A percentile compares a stretch with the other conserved stretches of the same genome.
Conservation (phyloP, 257 asterid genomes). For the Nicotiana undulata region DNA sequence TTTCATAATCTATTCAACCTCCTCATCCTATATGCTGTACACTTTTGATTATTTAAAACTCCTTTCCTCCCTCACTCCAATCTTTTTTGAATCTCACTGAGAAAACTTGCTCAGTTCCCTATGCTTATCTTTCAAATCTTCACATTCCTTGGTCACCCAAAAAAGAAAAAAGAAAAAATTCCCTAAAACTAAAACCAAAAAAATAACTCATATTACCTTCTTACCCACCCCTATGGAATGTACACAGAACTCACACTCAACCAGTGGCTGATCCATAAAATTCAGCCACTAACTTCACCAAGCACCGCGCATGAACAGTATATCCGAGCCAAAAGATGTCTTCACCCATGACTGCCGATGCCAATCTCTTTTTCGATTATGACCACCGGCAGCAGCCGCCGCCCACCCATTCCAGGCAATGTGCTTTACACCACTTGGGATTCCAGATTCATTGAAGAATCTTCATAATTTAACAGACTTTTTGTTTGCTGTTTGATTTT, state of each 20-base stretch:
- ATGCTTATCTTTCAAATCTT: constrained; percentile 47
- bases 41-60: constrained; percentile 46
- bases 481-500: neutral
- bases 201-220: constrained; percentile 13
- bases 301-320: neutral
- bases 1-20: constrained; percentile 22
- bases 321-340: neutral
- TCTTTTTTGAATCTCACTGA: constrained; percentile 36
- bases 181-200: constrained; percentile 9
- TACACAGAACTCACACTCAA: constrained; percentile 40
- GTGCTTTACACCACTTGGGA: constrained; percentile 1
- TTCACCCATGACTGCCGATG: neutral
- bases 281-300: constrained; percentile 37
- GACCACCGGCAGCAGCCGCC: neutral
- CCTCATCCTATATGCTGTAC: constrained; percentile 53
- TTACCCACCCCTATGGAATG: constrained; percentile 24
- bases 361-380: neutral
- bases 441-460: constrained; percentile 28
- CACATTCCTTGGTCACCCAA: constrained; percentile 26
- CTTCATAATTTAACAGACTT: neutral
- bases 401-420: neutral
- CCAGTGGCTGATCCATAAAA: constrained; percentile 56
- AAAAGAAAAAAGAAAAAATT: constrained; percentile 12
- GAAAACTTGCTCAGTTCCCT: constrained; percentile 40
- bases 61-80: constrained; percentile 12